Base-by-base conservation (phyloP, 148 eudicot genomes). In the Camellia lanceoleosa region DNA sequence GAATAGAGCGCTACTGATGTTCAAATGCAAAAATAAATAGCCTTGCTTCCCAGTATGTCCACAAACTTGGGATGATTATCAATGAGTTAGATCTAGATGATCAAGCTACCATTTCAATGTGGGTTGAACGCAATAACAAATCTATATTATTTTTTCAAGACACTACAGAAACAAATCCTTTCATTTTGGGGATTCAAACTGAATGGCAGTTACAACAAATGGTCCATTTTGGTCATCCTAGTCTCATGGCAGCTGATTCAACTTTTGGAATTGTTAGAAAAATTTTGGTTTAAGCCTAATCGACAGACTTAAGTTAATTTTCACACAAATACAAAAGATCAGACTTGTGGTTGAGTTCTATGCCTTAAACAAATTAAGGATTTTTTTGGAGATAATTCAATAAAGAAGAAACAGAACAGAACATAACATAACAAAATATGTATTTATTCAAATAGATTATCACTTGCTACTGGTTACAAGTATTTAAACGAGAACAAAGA, bases 201-300 rank as follows among this genome's bases (percentile, higher is more conserved):
- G 99, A 94, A 77, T 96, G 99, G 98, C 99, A 96, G 79, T 77
- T 94, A 87, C 98, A 94, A 58, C 99, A 96, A 84, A 94, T 96
- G 99, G 82, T 92, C 72, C 93, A 97, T 43, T 96, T 94, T 86
- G 99, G 99, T 73, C 89, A 92, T 75, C 86, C 87, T 68, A 88
- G 91, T 90, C 87, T 92, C 74, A 83, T 96, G 74, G 99, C 99
- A 60, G 89, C 84, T 63, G 99, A 94, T 87, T 94, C 97, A 20
- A 92, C 93, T 41, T 92, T 92, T 87, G 99, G 99, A 30, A 30
- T 30, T 30, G 30, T 30, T 30, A 30, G 30, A 0, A 30, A 30
- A 30, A 30, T 30, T 30, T 30, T 30, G 30, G 30, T 30, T 30
- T 30, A 30, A 30, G 30, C 30, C 30, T 30, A 30, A 30, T 30